Evolutionary conservation across 1,284 basidiomycete species (phyloP).

Genomic region (Austropuccinia psidii): DNA sequence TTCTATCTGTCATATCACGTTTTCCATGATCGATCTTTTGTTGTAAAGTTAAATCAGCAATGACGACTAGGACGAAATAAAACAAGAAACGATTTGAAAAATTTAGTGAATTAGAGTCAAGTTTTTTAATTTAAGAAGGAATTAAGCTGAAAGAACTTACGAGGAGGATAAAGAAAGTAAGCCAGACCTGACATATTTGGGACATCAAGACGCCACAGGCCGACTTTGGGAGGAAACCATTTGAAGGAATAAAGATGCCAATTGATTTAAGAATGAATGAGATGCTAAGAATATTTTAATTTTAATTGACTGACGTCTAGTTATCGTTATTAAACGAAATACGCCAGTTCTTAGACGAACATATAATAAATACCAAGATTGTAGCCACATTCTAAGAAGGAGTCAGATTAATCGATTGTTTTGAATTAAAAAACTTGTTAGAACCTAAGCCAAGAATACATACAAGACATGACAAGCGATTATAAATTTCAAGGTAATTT

Average conservation of each 20-base stretch:
- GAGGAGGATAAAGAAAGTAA: constrained; percentile 20
- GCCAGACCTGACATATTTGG: constrained; percentile 13
- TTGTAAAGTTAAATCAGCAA: constrained; percentile 23
- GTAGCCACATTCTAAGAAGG: constrained; percentile 18
- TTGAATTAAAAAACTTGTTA: background rate
- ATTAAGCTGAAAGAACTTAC: background rate
- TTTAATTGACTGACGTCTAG: constrained; percentile 7
- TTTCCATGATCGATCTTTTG: constrained; percentile 13
- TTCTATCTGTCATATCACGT: constrained; percentile 15
- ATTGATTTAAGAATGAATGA: background rate
- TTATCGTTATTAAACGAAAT: constrained; percentile 8
- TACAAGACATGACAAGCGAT: constrained; percentile 14
- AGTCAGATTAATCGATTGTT: background rate
- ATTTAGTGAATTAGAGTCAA: background rate
- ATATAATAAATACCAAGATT: constrained; percentile 26
- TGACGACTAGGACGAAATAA: background rate
- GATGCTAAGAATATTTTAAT: background rate
- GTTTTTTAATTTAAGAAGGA: background rate
- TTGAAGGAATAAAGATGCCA: background rate
- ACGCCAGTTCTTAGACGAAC: constrained; percentile 16
- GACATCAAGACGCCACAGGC: constrained; percentile 17
- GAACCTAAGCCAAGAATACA: too few species aligned
- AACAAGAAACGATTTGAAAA: background rate
- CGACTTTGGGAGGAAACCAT: background rate
- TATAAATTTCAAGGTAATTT: background rate